Evolutionary conservation across 2,329 filamentous ascomycete species (phyloP).

Genomic region (Rhinocladiella mackenziei): DNA sequence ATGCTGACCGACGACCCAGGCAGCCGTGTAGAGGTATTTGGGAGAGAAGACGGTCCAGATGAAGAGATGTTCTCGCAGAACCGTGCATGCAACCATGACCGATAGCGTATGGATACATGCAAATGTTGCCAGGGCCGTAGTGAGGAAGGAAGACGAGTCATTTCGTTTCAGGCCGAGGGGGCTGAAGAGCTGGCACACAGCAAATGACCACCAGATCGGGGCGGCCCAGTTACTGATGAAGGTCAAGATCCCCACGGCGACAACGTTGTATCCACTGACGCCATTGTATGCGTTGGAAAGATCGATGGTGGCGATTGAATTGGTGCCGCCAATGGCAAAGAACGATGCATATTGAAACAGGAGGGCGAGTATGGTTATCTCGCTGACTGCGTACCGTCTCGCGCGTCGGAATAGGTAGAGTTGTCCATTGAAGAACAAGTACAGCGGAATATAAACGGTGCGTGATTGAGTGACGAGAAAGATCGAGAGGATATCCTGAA

Average conservation of each 20-base stretch:
- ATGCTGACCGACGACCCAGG: constrained; percentile 83
- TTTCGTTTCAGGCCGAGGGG: constrained; percentile 4
- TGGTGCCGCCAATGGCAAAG: constrained; percentile 86
- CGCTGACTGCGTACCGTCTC: constrained; percentile 41
- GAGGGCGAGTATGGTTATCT: constrained; percentile 66
- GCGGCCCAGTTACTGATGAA: constrained; percentile 91
- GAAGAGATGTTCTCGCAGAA: constrained; percentile 82
- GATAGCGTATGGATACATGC: constrained; percentile 60
- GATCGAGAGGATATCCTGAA: constrained; percentile 70
- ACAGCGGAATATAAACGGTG: constrained; percentile 77
- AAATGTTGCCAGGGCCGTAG: constrained; percentile 60
- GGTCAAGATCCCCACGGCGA: constrained; percentile 76
- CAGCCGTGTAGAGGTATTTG: constrained; percentile 89
- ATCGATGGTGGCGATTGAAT: constrained; percentile 93
- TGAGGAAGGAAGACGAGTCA: constrained; percentile 44
- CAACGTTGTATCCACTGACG: constrained; percentile 71
- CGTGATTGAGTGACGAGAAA: constrained; percentile 84
- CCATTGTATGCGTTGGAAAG: constrained; percentile 95
- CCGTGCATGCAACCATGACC: constrained; percentile 85
- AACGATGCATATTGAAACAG: constrained; percentile 79
- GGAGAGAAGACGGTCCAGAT: constrained; percentile 99
- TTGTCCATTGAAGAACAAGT: constrained; percentile 68
- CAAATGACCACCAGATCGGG: constrained; percentile 78
- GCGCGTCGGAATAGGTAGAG: constrained; percentile 51
- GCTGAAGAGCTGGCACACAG: constrained; percentile 40